These are phyloP conservation scores for Lupinus albus DNA, from an alignment of 306 rosid genomes.

Conservation along the genomic window DNA sequence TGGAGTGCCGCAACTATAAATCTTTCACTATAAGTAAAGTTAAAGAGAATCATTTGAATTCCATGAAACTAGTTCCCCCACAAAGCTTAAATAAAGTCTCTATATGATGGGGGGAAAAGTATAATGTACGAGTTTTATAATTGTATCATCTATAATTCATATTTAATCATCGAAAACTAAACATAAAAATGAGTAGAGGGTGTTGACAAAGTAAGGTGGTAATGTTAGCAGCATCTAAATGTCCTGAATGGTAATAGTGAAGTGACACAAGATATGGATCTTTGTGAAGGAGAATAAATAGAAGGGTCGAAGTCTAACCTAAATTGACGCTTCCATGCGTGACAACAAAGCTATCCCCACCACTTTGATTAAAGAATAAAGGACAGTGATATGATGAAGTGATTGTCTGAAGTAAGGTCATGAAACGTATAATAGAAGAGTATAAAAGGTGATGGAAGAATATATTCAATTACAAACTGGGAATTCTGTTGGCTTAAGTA, in stretches of 20 bases:
- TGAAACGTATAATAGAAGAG: conserved; percentile 14
- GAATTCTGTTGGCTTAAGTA: conserved; percentile 6
- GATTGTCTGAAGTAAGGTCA: conserved; percentile 2
- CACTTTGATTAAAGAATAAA: conserved; percentile 39
- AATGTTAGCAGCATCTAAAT: conserved; percentile 33
- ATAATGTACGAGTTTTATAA: no score
- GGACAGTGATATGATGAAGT: conserved; percentile 32
- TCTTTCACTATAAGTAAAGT: not conserved
- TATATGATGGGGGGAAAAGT: no score
- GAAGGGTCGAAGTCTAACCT: conserved; percentile 3
- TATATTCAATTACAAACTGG: conserved; percentile 3
- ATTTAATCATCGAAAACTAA: conserved; percentile 25
- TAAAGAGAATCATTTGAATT: not conserved
- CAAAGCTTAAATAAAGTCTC: conserved; percentile 6
- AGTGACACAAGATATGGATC: conserved; percentile 40
- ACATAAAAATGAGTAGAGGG: conserved; percentile 32
- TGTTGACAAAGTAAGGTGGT: conserved; percentile 26
- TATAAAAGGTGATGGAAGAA: conserved; percentile 21
- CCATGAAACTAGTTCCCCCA: conserved; percentile 38
- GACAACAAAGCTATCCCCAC: conserved; percentile 52
- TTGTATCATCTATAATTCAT: no score
- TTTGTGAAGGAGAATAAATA: conserved; percentile 11
- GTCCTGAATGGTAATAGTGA: conserved; percentile 29
- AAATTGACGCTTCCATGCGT: conserved; percentile 45
- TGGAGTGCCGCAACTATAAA: conserved; percentile 33